These are phyloP conservation scores for Xylariaceae sp. DNA, from an alignment of 2,329 filamentous ascomycete genomes.

Conservation along the genomic window DNA sequence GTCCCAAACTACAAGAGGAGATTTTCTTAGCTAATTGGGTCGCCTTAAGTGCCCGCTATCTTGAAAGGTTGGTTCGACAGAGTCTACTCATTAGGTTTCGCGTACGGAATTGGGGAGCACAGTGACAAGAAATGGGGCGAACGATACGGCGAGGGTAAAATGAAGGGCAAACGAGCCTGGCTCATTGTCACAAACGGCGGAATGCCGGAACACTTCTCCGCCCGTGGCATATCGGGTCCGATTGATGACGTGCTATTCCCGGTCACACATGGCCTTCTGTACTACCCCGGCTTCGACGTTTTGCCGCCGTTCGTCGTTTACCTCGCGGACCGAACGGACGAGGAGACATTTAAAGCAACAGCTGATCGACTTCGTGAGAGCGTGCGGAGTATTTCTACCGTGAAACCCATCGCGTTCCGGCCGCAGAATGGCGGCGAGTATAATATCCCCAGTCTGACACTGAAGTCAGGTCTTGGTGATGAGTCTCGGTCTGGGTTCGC, in stretches of 20 bases:
- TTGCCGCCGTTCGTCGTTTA: slow-evolving; percentile 1
- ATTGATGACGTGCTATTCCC: slow-evolving; percentile 7
- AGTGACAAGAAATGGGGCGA: neutral
- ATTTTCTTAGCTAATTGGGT: no score
- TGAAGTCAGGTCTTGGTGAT: neutral
- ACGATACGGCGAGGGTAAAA: slow-evolving; percentile 4
- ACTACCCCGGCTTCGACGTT: slow-evolving; percentile 5
- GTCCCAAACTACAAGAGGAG: no score
- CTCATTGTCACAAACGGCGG: neutral
- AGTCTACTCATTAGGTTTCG: slow-evolving; percentile 3
- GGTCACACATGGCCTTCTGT: slow-evolving; percentile 3
- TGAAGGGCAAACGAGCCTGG: slow-evolving; percentile 5
- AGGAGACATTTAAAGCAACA: neutral
- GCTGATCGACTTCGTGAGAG: slow-evolving; percentile 2
- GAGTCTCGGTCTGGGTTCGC: neutral
- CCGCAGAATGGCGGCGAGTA: neutral
- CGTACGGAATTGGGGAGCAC: slow-evolving; percentile 2
- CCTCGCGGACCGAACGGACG: slow-evolving; percentile 1
- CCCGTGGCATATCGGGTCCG: slow-evolving; percentile 4
- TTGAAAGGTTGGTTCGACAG: slow-evolving; percentile 6
- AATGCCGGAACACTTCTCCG: slow-evolving; percentile 2
- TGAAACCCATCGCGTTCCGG: neutral
- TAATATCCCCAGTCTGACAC: neutral
- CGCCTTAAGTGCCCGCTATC: slow-evolving; percentile 1
- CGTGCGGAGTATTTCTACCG: neutral